Evolutionary conservation across 2,329 filamentous ascomycete genomes (phyloP), one percentile per base, ranked within the genome.

Genomic region (Ophiostoma sp.): DNA sequence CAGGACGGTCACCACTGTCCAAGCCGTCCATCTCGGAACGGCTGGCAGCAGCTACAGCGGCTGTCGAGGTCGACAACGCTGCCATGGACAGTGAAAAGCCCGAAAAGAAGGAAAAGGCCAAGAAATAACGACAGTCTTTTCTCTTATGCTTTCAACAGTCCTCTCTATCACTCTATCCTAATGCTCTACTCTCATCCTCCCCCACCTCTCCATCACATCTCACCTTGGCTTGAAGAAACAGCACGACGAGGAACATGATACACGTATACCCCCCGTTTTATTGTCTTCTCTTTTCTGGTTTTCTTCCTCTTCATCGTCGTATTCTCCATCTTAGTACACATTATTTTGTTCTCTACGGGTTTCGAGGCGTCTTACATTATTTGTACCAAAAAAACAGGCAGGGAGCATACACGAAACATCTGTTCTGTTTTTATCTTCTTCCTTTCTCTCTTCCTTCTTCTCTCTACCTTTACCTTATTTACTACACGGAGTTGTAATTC

Each of bases 231-330:
- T 19, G 5, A 55, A 55, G 48, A 55, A 48, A 36, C 28, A 69
- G 48, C 48, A 70, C 36, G 50, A 61, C 48, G 52, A 70, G 69
- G 52, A 70, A 48, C 69, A 48, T 33, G 52, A 70, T 70, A 61
- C 52, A 70, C 70, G 69, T 61, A 70, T 70, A 70, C 69, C 69
- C 68, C 33, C 50, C 69, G 52, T 70, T 70, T 70, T 25, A 31
- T 48, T 48, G 15, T 61, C 22, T 59, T 48, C 17, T 22, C 33
- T 48, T 45, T 59, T 69, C 52, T 55, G n/a, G 8, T 28, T 66
- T 31, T 31, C 12, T 28, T n/a, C 17, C 15, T 33, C 8, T 59
- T 59, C 25, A 6, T 22, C 50, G 22, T 11, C 42, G 19, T 45
- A 52, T 52, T 9, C 11, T 8, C 11, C 15, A 7, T 33, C 28